These are phyloP conservation scores for Pleurotus cornucopiae DNA, from an alignment of 768 basidiomycete species.

Conservation along the genomic window DNA sequence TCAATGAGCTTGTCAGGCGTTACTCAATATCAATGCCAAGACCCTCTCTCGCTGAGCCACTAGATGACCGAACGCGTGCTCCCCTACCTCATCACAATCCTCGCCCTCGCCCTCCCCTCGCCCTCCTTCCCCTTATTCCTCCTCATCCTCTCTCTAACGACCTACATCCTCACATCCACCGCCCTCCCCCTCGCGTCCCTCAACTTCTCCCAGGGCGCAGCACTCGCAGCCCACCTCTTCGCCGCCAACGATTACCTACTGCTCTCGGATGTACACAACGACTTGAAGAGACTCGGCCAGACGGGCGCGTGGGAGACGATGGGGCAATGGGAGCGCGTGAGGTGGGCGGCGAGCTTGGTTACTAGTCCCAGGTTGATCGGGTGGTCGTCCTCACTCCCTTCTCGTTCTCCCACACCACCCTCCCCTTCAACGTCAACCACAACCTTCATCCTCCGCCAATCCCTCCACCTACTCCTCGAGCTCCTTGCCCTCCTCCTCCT, in stretches of 20 bases:
- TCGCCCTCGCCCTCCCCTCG: too few species aligned
- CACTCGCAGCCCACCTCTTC: not conserved
- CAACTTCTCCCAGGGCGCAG: not conserved
- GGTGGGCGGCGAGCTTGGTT: not conserved
- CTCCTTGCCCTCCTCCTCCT: not conserved
- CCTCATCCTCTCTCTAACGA: too few species aligned
- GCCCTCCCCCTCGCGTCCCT: not conserved
- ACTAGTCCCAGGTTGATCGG: slow-evolving; percentile 5
- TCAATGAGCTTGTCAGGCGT: too few species aligned
- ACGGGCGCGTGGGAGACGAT: not conserved
- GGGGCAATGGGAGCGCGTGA: not conserved
- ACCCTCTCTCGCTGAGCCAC: too few species aligned
- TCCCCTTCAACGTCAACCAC: not conserved
- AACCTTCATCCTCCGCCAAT: not conserved
- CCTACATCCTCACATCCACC: not conserved
- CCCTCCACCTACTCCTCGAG: not conserved
- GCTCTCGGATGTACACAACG: not conserved
- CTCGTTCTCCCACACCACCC: not conserved
- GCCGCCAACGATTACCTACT: not conserved
- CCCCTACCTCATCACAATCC: too few species aligned
- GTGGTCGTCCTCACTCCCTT: not conserved
- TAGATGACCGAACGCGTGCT: too few species aligned
- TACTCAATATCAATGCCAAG: too few species aligned
- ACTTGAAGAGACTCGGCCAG: not conserved
- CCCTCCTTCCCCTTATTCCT: too few species aligned